Evolutionary conservation across 441 rosid species (phyloP).

Genomic region (Populus trichocarpa): DNA sequence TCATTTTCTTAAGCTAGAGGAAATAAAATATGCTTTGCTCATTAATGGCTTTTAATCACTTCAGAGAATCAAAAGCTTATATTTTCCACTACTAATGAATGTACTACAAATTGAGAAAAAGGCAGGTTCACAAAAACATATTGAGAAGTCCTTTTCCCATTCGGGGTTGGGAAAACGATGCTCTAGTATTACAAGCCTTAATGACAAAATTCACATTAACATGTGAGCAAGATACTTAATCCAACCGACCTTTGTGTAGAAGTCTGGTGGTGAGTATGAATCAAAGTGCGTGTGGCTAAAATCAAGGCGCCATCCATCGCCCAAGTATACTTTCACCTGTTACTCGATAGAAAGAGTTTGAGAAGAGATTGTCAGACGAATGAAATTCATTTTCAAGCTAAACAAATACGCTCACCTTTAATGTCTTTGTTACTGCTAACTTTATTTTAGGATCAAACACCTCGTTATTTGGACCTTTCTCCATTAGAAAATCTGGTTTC

Average conservation of each 20-base stretch:
- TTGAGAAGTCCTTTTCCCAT: background rate
- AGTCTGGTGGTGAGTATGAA: constrained; percentile 82
- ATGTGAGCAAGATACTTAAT: background rate
- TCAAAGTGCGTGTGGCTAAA: constrained; percentile 80
- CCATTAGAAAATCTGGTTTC: constrained; percentile 65
- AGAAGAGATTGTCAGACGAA: constrained; percentile 1
- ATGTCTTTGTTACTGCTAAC: constrained; percentile 42
- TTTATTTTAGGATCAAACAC: constrained; percentile 56
- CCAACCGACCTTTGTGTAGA: constrained; percentile 58
- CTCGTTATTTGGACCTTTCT: constrained; percentile 37
- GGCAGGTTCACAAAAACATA: background rate
- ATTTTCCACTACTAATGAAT: background rate
- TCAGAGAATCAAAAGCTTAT: background rate
- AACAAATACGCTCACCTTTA: constrained; percentile 45
- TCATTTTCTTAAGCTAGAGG: background rate
- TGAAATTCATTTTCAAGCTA: background rate
- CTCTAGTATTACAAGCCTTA: background rate
- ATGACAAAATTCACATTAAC: background rate
- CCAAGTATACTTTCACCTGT: constrained; percentile 78
- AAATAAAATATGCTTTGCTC: background rate
- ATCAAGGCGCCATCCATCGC: constrained; percentile 85
- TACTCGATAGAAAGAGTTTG: background rate
- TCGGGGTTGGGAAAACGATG: background rate
- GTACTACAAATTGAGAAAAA: background rate
- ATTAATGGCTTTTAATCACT: background rate